A percentile compares a stretch with the other conserved stretches of the same genome.
phyloP scores from a whole-genome alignment of 768 basidiomycete genomes.

The Boletus rubroflammeus region DNA sequence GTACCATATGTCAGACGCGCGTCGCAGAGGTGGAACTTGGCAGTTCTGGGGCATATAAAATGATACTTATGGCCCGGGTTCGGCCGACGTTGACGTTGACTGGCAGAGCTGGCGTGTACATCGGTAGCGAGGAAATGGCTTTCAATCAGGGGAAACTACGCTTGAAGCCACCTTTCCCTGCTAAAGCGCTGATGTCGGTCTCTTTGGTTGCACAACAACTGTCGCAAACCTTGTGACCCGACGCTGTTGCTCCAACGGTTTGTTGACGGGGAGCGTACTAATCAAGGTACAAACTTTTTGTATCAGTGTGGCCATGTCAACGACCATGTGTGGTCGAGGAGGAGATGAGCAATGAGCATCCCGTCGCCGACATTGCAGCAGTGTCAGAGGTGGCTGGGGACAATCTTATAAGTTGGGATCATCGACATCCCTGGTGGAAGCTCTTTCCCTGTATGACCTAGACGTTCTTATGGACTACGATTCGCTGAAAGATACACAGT shows the following conservation, averaged over 20 bases:
- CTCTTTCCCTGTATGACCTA: no score
- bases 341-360: no score
- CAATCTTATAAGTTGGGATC: no score
- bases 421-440: no score
- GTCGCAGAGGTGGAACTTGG: no score
- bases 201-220: constrained; percentile 95
- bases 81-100: constrained; percentile 94
- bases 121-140: constrained; percentile 98
- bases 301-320: constrained; percentile 81
- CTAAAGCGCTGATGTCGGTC: constrained; percentile 93
- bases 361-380: no score
- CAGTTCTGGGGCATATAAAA: constrained; percentile 30
- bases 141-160: constrained; percentile 96
- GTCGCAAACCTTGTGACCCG: constrained; percentile 96
- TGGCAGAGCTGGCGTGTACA: constrained; percentile 95
- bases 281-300: constrained; percentile 93
- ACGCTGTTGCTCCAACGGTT: constrained; percentile 94
- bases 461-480: no score
- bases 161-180: constrained; percentile 96
- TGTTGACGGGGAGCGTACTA: constrained; percentile 80
- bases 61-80: constrained; percentile 74
- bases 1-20: no score
- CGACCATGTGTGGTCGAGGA: background rate
- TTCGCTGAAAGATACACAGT: no score
- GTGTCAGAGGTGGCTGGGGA: no score